Conservation (phyloP, 768 basidiomycete species). For the Termitomyces sp. region DNA sequence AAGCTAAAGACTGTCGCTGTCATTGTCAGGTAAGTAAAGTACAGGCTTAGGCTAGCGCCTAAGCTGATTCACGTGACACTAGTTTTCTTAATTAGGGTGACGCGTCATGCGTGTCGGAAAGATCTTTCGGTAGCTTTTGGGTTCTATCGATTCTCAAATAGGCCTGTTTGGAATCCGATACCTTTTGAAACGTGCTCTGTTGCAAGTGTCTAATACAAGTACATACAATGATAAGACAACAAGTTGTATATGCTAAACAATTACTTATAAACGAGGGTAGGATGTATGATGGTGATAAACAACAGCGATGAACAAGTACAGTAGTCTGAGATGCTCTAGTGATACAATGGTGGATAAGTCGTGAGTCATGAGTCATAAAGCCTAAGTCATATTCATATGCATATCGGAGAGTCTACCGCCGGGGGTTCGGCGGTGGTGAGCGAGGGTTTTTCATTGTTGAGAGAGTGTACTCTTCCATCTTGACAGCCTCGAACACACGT, state of each 20-base stretch:
- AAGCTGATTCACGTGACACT: conserved; percentile 10
- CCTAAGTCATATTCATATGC: conserved; percentile 1
- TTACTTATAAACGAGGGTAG: not conserved
- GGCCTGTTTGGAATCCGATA: no score
- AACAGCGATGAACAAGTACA: conserved; percentile 6
- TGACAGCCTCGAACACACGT: conserved; percentile 50
- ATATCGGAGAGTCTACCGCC: not conserved
- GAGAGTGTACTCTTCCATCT: conserved; percentile 26
- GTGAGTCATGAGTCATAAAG: conserved; percentile 1
- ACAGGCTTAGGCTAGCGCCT: no score
- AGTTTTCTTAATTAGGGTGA: not conserved
- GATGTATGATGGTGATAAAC: not conserved
- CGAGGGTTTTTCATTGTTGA: conserved; percentile 22
- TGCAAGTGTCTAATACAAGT: conserved; percentile 3
- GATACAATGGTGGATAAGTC: conserved; percentile 3
- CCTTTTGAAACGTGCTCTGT: not conserved
- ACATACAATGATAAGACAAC: not conserved
- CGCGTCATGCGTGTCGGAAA: not conserved
- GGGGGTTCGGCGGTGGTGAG: conserved; percentile 19
- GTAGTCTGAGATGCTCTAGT: conserved; percentile 12
- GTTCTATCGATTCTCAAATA: no score
- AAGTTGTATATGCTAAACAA: not conserved
- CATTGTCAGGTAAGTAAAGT: no score
- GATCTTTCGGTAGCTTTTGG: no score
- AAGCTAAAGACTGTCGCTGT: not conserved